These are phyloP conservation scores for Pythium vanterpoolii DNA, from an alignment of 352 stramenopile species.

Conservation along the genomic window DNA sequence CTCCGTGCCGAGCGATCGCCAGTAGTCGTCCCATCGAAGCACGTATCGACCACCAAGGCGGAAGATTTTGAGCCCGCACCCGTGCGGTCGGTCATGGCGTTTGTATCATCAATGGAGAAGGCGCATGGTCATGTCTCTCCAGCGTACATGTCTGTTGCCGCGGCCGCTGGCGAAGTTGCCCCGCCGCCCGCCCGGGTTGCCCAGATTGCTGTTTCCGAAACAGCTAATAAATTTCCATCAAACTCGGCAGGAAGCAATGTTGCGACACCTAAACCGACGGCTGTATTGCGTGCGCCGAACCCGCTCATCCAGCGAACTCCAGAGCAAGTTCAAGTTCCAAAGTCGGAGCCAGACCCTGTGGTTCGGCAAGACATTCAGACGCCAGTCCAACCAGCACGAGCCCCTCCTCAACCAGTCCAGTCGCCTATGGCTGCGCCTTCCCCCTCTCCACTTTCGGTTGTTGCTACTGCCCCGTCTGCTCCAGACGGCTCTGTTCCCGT, in stretches of 20 bases:
- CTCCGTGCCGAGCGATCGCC: background rate
- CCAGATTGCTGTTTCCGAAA: background rate
- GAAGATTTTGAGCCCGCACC: constrained; percentile 1
- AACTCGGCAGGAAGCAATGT: background rate
- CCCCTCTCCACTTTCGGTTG: background rate
- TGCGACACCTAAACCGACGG: background rate
- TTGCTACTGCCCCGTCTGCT: background rate
- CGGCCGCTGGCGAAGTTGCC: background rate
- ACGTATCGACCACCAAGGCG: constrained; percentile 13
- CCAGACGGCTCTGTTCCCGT: background rate
- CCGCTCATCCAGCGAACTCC: background rate
- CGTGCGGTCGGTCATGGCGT: constrained; percentile 20
- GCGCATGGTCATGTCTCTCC: background rate
- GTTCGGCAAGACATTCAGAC: background rate
- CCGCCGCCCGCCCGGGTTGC: background rate
- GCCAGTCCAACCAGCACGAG: background rate
- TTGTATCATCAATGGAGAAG: constrained; percentile 17
- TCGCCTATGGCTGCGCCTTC: background rate
- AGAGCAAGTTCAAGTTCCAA: background rate
- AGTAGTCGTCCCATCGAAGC: constrained; percentile 5
- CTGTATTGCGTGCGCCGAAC: background rate
- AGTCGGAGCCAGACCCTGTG: background rate
- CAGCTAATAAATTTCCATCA: background rate
- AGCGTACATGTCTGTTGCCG: background rate
- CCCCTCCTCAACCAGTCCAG: background rate